Percentiles rank a stretch among this genome's conserved stretches.
These are phyloP conservation scores for Penicillium pancosmium DNA, from an alignment of 495 filamentous ascomycete species.

Conservation along the genomic window DNA sequence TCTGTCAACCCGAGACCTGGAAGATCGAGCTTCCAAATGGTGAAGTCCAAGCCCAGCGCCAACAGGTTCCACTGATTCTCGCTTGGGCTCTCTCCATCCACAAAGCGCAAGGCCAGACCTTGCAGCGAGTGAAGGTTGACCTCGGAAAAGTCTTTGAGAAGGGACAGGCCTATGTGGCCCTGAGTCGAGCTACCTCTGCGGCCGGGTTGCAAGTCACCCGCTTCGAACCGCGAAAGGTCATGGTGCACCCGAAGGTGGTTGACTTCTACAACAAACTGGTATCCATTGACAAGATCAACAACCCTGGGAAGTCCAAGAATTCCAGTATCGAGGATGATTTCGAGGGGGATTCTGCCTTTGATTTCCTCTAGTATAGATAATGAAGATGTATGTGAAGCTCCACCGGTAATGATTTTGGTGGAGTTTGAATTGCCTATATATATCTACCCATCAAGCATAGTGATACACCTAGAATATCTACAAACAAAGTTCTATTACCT, in stretches of 20 bases:
- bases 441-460: slow-evolving; percentile 3
- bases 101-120: slow-evolving; percentile 95
- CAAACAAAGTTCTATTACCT: too few relatives aligned
- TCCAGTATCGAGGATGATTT: slow-evolving; percentile 29
- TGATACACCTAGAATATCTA: not conserved
- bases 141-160: slow-evolving; percentile 93
- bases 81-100: slow-evolving; percentile 98
- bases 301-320: slow-evolving; percentile 23
- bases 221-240: slow-evolving; percentile 89
- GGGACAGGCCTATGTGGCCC: slow-evolving; percentile 66
- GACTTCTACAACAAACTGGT: slow-evolving; percentile 83
- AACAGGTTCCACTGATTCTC: slow-evolving; percentile 73
- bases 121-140: slow-evolving; percentile 94
- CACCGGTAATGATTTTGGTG: not conserved
- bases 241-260: slow-evolving; percentile 87
- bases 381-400: not conserved
- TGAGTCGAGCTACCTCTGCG: slow-evolving; percentile 81
- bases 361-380: slow-evolving; percentile 1
- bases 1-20: slow-evolving; percentile 87
- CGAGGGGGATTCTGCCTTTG: slow-evolving; percentile 35
- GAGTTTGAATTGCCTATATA: slow-evolving; percentile 5
- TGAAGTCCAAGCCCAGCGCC: slow-evolving; percentile 81
- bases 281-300: slow-evolving; percentile 44
- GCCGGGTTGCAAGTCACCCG: slow-evolving; percentile 84
- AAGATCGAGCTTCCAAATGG: slow-evolving; percentile 96